These are phyloP conservation scores for Suillus bovinus DNA, from an alignment of 768 basidiomycete genomes.

Conservation along the genomic window DNA sequence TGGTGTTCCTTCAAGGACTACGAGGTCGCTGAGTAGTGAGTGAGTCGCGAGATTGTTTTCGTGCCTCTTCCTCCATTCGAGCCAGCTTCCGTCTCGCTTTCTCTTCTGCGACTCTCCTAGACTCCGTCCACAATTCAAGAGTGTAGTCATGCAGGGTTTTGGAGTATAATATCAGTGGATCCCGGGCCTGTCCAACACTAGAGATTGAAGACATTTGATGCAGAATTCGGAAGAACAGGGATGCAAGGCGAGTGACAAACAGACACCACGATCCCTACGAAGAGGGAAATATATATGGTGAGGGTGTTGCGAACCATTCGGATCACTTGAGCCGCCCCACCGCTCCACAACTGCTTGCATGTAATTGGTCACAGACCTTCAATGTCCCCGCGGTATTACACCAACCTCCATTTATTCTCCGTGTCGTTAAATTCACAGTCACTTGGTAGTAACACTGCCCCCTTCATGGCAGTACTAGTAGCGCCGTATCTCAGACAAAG, in stretches of 20 bases:
- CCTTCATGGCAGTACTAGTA: too few species aligned
- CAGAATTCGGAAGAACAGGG: slow-evolving; percentile 4
- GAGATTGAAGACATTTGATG: slow-evolving; percentile 15
- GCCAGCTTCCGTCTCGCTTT: slow-evolving; percentile 34
- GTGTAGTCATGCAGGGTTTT: slow-evolving; percentile 70
- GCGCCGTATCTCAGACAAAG: background rate
- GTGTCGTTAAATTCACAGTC: background rate
- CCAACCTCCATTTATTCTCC: background rate
- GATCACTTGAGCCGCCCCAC: slow-evolving; percentile 25
- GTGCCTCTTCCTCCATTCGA: slow-evolving; percentile 28
- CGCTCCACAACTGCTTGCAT: slow-evolving; percentile 26
- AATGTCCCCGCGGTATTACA: slow-evolving; percentile 5
- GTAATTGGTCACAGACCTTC: slow-evolving; percentile 12
- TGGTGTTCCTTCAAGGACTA: background rate
- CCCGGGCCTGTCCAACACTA: slow-evolving; percentile 14
- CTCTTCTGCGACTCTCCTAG: slow-evolving; percentile 58
- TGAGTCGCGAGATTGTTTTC: slow-evolving; percentile 17
- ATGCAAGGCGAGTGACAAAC: slow-evolving; percentile 12
- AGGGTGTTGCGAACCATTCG: slow-evolving; percentile 16
- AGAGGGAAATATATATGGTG: slow-evolving; percentile 29
- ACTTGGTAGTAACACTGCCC: background rate
- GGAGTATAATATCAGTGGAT: slow-evolving; percentile 56
- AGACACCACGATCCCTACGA: background rate
- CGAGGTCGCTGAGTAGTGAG: slow-evolving; percentile 7
- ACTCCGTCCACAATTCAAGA: slow-evolving; percentile 65